Percentiles rank a stretch among this genome's conserved stretches.
phyloP scores from a whole-genome alignment of 805 yeast genomes.

The Metschnikowia matae region DNA sequence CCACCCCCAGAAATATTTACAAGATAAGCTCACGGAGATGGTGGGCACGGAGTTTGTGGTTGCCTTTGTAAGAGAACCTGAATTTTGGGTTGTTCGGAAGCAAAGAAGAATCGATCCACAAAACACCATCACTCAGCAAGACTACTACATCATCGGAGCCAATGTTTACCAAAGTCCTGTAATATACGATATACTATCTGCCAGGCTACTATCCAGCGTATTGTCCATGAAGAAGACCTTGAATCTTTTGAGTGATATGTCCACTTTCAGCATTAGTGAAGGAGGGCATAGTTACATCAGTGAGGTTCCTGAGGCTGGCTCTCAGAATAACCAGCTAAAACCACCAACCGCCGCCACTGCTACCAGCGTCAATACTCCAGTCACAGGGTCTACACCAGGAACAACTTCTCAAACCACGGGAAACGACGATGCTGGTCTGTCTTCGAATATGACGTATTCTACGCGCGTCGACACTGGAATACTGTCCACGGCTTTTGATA shows the following conservation, averaged over 20 bases:
- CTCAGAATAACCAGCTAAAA: not conserved
- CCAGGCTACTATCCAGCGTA: conserved; percentile 46
- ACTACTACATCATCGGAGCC: conserved; percentile 87
- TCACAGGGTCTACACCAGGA: conserved; percentile 15
- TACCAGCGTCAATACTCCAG: conserved; percentile 13
- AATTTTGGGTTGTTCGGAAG: conserved; percentile 85
- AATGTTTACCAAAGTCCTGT: conserved; percentile 89
- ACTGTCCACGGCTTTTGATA: conserved; percentile 30
- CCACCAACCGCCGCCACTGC: conserved; percentile 5
- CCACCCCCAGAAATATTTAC: conserved; percentile 36
- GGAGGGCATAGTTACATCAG: conserved; percentile 31
- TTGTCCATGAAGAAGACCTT: conserved; percentile 33
- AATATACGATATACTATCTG: conserved; percentile 64
- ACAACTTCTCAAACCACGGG: conserved; percentile 15
- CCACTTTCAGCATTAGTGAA: conserved; percentile 29
- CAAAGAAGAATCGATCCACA: conserved; percentile 60
- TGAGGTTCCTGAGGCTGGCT: conserved; percentile 5
- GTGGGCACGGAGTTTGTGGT: conserved; percentile 83
- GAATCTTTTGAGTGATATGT: conserved; percentile 30
- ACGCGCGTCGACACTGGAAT: conserved; percentile 20
- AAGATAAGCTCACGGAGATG: conserved; percentile 67
- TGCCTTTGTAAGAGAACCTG: conserved; percentile 76
- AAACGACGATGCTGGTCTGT: conserved; percentile 11
- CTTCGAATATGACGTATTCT: conserved; percentile 6
- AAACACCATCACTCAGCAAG: conserved; percentile 55